Evolutionary conservation across 164 flowering plant genomes (phyloP).

Genomic region (Cinnamomum micranthum): DNA sequence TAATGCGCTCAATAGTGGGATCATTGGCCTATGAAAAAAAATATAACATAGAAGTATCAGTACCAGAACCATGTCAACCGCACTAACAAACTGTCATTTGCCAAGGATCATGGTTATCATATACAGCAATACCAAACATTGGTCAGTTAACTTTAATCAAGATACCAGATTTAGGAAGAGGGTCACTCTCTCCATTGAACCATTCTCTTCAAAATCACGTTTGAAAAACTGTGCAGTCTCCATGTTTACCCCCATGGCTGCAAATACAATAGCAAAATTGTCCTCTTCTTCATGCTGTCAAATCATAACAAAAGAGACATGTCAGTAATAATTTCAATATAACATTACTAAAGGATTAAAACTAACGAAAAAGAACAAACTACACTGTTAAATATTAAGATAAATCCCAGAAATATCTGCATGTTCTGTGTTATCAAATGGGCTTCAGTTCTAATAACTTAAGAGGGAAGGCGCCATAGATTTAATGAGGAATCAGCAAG

Average conservation of each 20-base stretch:
- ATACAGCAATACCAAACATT: neutral
- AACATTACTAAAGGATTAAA: neutral
- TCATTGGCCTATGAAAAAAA: slow-evolving; percentile 77
- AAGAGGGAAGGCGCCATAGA: too few species aligned
- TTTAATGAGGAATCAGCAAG: too few species aligned
- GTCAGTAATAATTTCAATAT: neutral
- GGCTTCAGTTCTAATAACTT: too few species aligned
- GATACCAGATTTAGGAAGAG: slow-evolving; percentile 88
- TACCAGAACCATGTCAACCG: neutral
- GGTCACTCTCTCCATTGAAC: slow-evolving; percentile 98
- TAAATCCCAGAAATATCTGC: too few species aligned
- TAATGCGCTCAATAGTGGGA: slow-evolving; percentile 96
- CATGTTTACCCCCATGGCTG: slow-evolving; percentile 99
- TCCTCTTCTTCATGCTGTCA: slow-evolving; percentile 79
- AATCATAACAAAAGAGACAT: slow-evolving; percentile 6
- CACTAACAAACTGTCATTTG: neutral
- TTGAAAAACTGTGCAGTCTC: slow-evolving; percentile 98
- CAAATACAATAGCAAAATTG: slow-evolving; percentile 98
- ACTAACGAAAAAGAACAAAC: neutral
- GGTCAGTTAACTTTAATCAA: neutral
- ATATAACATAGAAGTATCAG: slow-evolving; percentile 2
- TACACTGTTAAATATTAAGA: neutral
- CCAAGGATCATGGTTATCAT: neutral
- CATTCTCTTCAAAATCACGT: slow-evolving; percentile 99
- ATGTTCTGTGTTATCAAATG: too few species aligned